phyloP scores from a whole-genome alignment of 2,329 filamentous ascomycete species.

The Fusarium nematophilum region DNA sequence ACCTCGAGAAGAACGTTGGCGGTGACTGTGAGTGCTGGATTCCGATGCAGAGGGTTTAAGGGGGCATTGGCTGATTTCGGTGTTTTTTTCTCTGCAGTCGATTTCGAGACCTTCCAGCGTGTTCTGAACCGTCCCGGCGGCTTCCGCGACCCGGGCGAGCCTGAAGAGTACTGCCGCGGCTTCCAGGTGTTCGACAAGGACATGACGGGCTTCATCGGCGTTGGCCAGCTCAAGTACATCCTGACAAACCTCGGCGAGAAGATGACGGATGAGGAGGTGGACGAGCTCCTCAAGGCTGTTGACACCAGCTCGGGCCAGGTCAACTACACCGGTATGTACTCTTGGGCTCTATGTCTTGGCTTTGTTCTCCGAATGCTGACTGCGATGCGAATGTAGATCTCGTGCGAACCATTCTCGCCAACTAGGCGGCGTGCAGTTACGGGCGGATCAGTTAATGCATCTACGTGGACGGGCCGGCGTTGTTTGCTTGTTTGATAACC shows the following conservation, averaged over 20 bases:
- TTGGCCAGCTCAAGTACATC: conserved; percentile 97
- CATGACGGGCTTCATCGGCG: conserved; percentile 96
- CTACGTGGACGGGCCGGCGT: conserved; percentile 49
- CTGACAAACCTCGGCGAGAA: conserved; percentile 98
- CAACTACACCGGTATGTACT: conserved; percentile 85
- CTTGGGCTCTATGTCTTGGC: neutral
- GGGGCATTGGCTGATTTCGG: conserved; percentile 21
- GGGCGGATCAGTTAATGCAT: conserved; percentile 46
- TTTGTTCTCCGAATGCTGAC: neutral
- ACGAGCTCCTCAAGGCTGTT: conserved; percentile 97
- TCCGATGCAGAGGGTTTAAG: neutral
- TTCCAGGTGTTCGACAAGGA: conserved; percentile 99
- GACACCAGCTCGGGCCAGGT: conserved; percentile 97
- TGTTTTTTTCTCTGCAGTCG: conserved; percentile 69
- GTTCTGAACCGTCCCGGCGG: conserved; percentile 97
- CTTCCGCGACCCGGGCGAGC: conserved; percentile 97
- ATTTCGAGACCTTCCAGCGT: conserved; percentile 97
- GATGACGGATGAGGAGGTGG: conserved; percentile 98
- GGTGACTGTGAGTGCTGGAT: conserved; percentile 80
- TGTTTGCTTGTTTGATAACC: conserved; percentile 45
- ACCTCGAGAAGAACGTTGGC: conserved; percentile 90
- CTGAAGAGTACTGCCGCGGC: conserved; percentile 97
- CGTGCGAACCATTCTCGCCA: conserved; percentile 87
- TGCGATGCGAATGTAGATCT: conserved; percentile 66
- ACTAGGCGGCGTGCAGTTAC: conserved; percentile 61